phyloP scores from a whole-genome alignment of 1,139 yeast genomes.

The Pneumocystis sp. region DNA sequence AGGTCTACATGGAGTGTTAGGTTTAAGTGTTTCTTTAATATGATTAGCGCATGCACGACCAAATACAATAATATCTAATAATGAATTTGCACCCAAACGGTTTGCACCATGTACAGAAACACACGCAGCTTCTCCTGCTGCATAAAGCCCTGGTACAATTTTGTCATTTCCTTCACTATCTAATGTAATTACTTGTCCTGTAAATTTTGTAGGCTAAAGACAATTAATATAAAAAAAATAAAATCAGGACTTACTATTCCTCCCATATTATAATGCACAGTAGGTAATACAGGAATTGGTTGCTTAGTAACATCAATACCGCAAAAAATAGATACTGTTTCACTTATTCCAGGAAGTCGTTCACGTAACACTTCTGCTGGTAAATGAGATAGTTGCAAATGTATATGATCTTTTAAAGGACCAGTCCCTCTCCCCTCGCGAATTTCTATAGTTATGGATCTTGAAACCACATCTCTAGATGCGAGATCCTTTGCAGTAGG shows the following conservation, averaged over 20 bases:
- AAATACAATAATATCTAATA: constrained; percentile 89
- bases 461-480: constrained; percentile 93
- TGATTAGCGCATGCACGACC: constrained; percentile 98
- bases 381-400: constrained; percentile 81
- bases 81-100: constrained; percentile 98
- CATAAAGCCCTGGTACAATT: constrained; percentile 83
- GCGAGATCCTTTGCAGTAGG: constrained; percentile 98
- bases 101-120: constrained; percentile 99
- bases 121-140: constrained; percentile 99
- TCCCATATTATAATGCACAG: constrained; percentile 99
- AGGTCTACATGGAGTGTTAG: constrained; percentile 73
- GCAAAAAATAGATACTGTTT: constrained; percentile 95
- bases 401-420: constrained; percentile 87
- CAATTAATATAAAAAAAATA: neutral
- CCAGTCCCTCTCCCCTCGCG: constrained; percentile 99
- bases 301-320: constrained; percentile 99
- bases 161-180: constrained; percentile 82
- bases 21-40: constrained; percentile 67
- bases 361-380: constrained; percentile 86
- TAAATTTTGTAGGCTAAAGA: constrained; percentile 2
- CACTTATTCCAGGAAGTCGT: constrained; percentile 98
- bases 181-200: constrained; percentile 57
- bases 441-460: constrained; percentile 97
- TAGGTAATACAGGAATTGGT: constrained; percentile 96
- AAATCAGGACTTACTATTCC: constrained; percentile 40